Conservation (phyloP, 2,329 filamentous ascomycete species). For the Cytospora leucostoma region DNA sequence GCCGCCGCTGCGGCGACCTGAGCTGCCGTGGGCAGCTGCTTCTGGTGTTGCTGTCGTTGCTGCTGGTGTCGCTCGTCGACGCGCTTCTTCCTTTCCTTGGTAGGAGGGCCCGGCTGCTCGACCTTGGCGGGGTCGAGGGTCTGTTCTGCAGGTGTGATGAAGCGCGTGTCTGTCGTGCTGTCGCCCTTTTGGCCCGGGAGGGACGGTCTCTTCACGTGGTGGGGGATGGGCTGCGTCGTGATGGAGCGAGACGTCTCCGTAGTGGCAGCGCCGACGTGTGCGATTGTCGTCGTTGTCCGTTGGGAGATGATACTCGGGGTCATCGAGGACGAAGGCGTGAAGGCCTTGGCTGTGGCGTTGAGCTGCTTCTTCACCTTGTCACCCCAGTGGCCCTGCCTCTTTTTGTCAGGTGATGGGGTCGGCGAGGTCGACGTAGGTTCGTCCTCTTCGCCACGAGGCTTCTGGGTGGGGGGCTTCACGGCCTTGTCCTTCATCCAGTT, state of each 20-base stretch:
- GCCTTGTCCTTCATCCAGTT: constrained; percentile 9
- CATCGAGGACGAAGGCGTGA: constrained; percentile 23
- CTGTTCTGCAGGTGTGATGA: constrained; percentile 24
- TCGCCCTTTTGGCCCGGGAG: constrained; percentile 8
- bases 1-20: neutral
- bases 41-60: neutral
- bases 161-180: constrained; percentile 12
- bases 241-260: neutral
- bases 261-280: too few species aligned
- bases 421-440: constrained; percentile 11
- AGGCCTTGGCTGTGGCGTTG: constrained; percentile 30
- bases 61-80: neutral
- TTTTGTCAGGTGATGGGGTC: constrained; percentile 17
- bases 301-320: neutral
- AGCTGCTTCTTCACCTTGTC: constrained; percentile 9
- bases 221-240: neutral
- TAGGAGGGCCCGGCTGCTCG: constrained; percentile 18
- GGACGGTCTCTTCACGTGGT: constrained; percentile 18
- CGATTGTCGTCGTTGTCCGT: neutral
- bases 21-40: constrained; percentile 4
- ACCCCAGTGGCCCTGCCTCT: neutral
- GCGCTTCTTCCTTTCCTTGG: constrained; percentile 20
- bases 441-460: neutral
- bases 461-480: constrained; percentile 12
- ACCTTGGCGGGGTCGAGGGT: constrained; percentile 13